Conservation (phyloP, 495 filamentous ascomycete genomes). For the Penicillium salamii region DNA sequence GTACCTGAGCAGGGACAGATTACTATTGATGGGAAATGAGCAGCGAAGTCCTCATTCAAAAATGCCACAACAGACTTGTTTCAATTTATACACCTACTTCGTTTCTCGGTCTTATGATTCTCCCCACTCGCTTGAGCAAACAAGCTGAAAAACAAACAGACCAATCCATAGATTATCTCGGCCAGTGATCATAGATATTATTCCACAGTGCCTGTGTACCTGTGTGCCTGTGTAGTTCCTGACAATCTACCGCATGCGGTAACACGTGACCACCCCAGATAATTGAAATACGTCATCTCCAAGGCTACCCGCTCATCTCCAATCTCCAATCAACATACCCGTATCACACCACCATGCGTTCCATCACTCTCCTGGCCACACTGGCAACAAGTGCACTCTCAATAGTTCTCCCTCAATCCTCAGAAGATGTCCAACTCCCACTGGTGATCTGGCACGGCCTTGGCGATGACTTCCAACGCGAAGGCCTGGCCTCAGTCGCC, state of each 20-base stretch:
- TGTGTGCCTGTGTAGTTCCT: background rate
- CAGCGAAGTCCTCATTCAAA: too few relatives aligned
- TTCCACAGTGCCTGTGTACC: too few relatives aligned
- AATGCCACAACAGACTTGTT: too few relatives aligned
- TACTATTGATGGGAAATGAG: too few relatives aligned
- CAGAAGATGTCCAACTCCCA: conserved; percentile 58
- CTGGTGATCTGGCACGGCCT: conserved; percentile 93
- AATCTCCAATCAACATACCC: background rate
- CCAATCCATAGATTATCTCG: too few relatives aligned
- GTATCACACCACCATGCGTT: conserved; percentile 5
- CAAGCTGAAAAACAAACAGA: too few relatives aligned
- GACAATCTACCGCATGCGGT: background rate
- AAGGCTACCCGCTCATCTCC: background rate
- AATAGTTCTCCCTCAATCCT: conserved; percentile 10
- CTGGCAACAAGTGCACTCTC: conserved; percentile 16
- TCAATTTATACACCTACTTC: too few relatives aligned
- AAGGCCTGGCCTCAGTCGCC: conserved; percentile 67
- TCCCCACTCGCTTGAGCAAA: too few relatives aligned
- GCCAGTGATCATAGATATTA: too few relatives aligned
- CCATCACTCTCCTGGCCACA: conserved; percentile 12
- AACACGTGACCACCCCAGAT: conserved; percentile 4
- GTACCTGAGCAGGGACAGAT: too few relatives aligned
- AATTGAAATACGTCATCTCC: conserved; percentile 1
- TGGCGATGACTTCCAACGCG: conserved; percentile 65
- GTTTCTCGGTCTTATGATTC: too few relatives aligned